A percentile compares a stretch with the other conserved stretches of the same genome.
phyloP scores from a whole-genome alignment of 2,329 filamentous ascomycete genomes.

The Colletotrichum neosansevieriae region DNA sequence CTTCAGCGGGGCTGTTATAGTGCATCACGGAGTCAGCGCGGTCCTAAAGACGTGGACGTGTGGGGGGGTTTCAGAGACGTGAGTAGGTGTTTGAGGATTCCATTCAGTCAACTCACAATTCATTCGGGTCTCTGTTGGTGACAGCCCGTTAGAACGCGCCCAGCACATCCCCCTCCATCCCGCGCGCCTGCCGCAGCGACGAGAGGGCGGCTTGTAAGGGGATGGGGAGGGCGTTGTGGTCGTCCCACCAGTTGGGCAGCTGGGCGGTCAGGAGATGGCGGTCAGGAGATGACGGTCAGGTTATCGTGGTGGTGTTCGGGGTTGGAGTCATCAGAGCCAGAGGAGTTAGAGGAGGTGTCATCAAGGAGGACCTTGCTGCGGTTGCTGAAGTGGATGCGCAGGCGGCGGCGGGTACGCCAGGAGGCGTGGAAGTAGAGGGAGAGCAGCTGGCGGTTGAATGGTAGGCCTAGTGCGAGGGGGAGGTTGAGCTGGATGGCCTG shows the following conservation, averaged over 20 bases:
- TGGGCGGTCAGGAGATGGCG: background rate
- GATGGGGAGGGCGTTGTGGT: background rate
- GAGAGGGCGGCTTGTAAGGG: background rate
- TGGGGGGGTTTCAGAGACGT: too few species aligned
- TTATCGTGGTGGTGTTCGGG: background rate
- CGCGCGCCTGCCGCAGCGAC: background rate
- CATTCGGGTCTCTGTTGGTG: background rate
- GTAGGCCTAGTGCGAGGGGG: background rate
- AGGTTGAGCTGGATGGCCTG: slow-evolving; percentile 15
- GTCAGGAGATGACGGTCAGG: background rate
- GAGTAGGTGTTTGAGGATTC: too few species aligned
- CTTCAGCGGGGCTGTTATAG: background rate
- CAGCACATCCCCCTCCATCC: background rate
- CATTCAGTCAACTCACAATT: background rate
- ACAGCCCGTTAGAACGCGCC: background rate
- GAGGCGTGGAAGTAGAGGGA: slow-evolving; percentile 11
- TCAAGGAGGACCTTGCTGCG: slow-evolving; percentile 14
- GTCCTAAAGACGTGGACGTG: background rate
- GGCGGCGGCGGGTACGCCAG: slow-evolving; percentile 7
- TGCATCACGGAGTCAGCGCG: background rate
- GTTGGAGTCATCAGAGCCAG: background rate
- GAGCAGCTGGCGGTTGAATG: slow-evolving; percentile 5
- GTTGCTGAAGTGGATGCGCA: slow-evolving; percentile 15
- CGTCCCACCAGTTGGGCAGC: slow-evolving; percentile 1
- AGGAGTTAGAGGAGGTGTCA: background rate